phyloP scores from a whole-genome alignment of 1,139 yeast species.

The Geotrichum bryndzae region DNA sequence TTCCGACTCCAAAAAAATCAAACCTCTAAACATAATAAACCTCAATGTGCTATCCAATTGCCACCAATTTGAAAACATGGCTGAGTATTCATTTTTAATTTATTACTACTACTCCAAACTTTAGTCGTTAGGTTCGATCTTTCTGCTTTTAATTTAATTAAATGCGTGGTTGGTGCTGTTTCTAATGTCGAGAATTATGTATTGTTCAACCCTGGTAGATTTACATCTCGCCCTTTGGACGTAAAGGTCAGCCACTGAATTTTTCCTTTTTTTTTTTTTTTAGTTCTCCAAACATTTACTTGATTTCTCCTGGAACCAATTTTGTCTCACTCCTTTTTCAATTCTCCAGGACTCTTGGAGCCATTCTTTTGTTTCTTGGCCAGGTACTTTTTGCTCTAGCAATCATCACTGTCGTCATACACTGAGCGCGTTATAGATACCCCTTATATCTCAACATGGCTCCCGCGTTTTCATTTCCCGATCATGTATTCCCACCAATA shows the following conservation, averaged over 20 bases:
- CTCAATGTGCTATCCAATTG: not conserved
- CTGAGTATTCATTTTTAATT: not conserved
- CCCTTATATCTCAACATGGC: not conserved
- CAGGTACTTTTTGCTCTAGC: not conserved
- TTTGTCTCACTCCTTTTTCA: not conserved
- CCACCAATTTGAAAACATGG: not conserved
- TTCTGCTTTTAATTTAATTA: not conserved
- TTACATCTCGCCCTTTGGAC: not conserved
- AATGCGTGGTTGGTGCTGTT: not conserved
- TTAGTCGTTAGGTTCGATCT: not conserved
- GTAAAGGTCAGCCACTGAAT: not conserved
- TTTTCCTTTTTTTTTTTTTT: not conserved
- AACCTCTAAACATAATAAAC: not conserved
- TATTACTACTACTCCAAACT: not conserved
- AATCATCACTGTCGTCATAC: not conserved
- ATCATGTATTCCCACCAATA: constrained; percentile 31
- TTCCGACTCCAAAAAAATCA: not conserved
- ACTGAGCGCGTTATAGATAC: not conserved
- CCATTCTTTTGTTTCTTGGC: not conserved
- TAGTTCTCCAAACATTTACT: not conserved
- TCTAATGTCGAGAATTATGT: not conserved
- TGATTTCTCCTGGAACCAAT: not conserved
- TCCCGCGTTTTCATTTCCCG: constrained; percentile 29
- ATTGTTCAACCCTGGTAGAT: not conserved
- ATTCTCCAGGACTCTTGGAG: not conserved